Evolutionary conservation across 495 filamentous ascomycete genomes (phyloP), one percentile per base, ranked within the genome.

Genomic region (Podospora conica): DNA sequence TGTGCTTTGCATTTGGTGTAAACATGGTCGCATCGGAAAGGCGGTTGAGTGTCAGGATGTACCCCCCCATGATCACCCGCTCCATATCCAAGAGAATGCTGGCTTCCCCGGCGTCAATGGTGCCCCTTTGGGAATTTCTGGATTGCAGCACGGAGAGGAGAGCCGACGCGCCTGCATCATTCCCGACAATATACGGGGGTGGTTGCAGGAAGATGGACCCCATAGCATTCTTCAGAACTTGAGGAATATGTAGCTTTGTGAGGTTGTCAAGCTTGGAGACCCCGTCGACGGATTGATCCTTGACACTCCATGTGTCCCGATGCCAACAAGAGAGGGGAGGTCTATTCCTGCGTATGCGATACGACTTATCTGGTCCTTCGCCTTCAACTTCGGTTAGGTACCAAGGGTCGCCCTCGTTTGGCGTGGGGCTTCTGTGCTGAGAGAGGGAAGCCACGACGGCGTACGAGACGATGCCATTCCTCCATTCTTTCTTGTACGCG

Each of bases 271-370:
- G 12, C 24, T 21, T 0, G 0, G 0, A 1, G 27, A 1, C 24
- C 2, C 55, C 22, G 6, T 28, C 3, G 9, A 48, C 55, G 0
- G 0, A 20, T 18, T 22, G 0, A 23, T 18, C 27, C 18, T 53
- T 53, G 15, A 18, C 57, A 22, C 55, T 65, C 63, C 63, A 65
- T 1, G 20, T 40, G 5, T 33, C 55, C 0, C 53, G 29, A 3
- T 65, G 54, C 64, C 64, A 65, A 20, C 64, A 65, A 3, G 31
- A 60, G 55, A 65, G 64, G 15, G 20, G 57, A 4, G 64, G 64
- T n/a, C 64, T 27, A 0, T 29, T 56, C 9, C 21, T 56, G 54
- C 9, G 3, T 9, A 22, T 23, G 10, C 20, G 9, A 22, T 1
- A 29, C 21, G 61, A 27, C 20, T 24, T 20, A 10, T 28, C 15